Evolutionary conservation across 192 early-diverging fungal species (phyloP).

Genomic region (Dimargaris cristalligena): DNA sequence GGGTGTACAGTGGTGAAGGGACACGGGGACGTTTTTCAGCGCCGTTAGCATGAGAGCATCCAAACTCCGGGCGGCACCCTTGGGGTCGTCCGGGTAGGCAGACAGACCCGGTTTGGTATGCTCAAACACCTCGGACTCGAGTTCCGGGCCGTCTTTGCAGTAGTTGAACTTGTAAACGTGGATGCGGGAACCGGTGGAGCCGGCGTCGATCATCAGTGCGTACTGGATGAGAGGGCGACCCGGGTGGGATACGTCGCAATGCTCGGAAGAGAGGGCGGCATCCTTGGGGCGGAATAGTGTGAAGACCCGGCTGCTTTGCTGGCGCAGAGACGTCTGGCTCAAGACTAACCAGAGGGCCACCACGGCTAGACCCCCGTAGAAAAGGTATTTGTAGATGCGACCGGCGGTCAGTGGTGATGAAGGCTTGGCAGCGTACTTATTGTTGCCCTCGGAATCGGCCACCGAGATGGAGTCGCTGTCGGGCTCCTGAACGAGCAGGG

Average conservation of each 20-base stretch:
- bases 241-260: constrained; percentile 41
- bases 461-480: constrained; percentile 9
- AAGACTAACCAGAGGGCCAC: constrained; percentile 1
- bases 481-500: not conserved
- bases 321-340: not conserved
- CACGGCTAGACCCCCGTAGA: constrained; percentile 5
- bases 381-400: not conserved
- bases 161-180: constrained; percentile 95
- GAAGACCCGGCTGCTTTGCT: not conserved
- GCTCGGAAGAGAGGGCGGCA: constrained; percentile 29
- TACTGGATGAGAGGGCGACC: constrained; percentile 69
- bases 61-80: constrained; percentile 63
- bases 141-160: constrained; percentile 61
- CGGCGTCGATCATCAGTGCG: constrained; percentile 89
- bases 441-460: constrained; percentile 5
- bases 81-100: constrained; percentile 43
- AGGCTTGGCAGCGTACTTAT: not conserved
- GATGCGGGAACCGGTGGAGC: constrained; percentile 91
- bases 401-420: not conserved
- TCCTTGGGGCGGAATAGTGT: constrained; percentile 1
- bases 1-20: constrained; percentile 64
- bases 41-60: constrained; percentile 62
- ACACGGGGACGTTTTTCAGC: constrained; percentile 48
- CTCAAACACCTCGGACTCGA: constrained; percentile 84
- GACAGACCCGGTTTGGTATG: constrained; percentile 76